These are phyloP conservation scores for Leccinum imitatum DNA, from an alignment of 768 basidiomycete species.

Conservation along the genomic window DNA sequence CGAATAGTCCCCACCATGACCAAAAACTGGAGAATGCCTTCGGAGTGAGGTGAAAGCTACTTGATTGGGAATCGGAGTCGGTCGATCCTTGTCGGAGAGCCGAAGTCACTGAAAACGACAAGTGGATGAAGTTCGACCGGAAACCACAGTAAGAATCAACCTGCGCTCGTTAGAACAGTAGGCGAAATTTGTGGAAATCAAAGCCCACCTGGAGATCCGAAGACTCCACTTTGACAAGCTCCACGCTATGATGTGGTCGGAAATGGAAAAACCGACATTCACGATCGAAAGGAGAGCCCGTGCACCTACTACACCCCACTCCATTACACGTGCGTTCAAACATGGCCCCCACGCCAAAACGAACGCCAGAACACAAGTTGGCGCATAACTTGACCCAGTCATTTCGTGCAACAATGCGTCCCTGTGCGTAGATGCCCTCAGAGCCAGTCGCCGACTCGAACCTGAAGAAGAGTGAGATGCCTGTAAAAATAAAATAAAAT, in stretches of 20 bases:
- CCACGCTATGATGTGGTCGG: slow-evolving; percentile 75
- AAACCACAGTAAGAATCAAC: slow-evolving; percentile 81
- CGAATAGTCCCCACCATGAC: slow-evolving; percentile 89
- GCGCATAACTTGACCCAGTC: slow-evolving; percentile 74
- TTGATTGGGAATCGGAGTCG: slow-evolving; percentile 38
- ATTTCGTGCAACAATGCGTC: slow-evolving; percentile 21
- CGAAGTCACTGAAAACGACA: slow-evolving; percentile 81
- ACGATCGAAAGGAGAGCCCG: slow-evolving; percentile 65
- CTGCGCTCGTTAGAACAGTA: slow-evolving; percentile 24
- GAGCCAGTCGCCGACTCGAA: slow-evolving; percentile 17
- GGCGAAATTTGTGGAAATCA: not conserved
- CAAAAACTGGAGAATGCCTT: slow-evolving; percentile 87
- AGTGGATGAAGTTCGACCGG: slow-evolving; percentile 91
- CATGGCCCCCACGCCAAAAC: slow-evolving; percentile 81
- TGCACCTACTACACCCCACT: slow-evolving; percentile 61
- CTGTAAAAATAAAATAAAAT: not conserved
- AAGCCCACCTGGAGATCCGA: slow-evolving; percentile 50
- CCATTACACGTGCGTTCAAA: slow-evolving; percentile 78
- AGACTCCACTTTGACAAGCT: slow-evolving; percentile 46
- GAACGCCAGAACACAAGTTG: slow-evolving; percentile 77
- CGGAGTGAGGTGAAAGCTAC: slow-evolving; percentile 83
- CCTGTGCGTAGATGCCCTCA: slow-evolving; percentile 19
- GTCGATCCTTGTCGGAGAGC: slow-evolving; percentile 41
- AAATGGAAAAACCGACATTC: slow-evolving; percentile 80
- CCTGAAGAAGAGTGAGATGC: slow-evolving; percentile 14